These are phyloP conservation scores for Colletotrichum tofieldiae DNA, from an alignment of 2,329 filamentous ascomycete genomes.

Conservation along the genomic window DNA sequence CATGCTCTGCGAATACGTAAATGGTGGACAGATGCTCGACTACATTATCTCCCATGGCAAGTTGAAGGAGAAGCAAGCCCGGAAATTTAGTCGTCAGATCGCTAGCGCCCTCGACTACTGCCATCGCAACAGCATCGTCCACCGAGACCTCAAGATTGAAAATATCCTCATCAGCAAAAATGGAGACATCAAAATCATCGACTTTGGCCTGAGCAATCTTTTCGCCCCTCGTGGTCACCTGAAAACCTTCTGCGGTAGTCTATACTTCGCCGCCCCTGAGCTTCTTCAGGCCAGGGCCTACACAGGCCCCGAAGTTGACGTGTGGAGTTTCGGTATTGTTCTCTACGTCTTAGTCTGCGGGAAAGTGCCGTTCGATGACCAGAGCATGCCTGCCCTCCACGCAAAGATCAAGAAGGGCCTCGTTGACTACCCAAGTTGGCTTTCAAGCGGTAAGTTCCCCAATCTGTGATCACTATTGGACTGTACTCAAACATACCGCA, in stretches of 20 bases:
- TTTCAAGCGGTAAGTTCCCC: constrained; percentile 81
- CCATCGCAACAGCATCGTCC: constrained; percentile 97
- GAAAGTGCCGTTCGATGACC: constrained; percentile 98
- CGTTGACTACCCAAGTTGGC: constrained; percentile 95
- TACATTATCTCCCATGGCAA: constrained; percentile 99
- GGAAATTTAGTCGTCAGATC: constrained; percentile 98
- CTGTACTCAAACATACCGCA: constrained; percentile 61
- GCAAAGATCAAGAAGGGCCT: constrained; percentile 98
- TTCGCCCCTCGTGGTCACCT: constrained; percentile 89
- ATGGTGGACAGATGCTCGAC: constrained; percentile 98
- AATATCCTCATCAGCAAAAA: constrained; percentile 99
- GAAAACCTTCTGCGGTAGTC: constrained; percentile 97
- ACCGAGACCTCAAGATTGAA: constrained; percentile 97
- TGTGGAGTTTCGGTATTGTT: constrained; percentile 99
- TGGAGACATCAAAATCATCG: constrained; percentile 99
- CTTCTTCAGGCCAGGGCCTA: constrained; percentile 94
- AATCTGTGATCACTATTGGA: constrained; percentile 12
- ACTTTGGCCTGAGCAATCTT: constrained; percentile 97
- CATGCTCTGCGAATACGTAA: constrained; percentile 99
- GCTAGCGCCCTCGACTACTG: constrained; percentile 97
- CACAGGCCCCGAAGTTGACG: constrained; percentile 95
- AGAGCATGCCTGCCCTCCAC: constrained; percentile 98
- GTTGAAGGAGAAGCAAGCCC: constrained; percentile 97
- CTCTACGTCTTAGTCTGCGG: constrained; percentile 97
- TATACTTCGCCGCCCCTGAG: constrained; percentile 98